These are phyloP conservation scores for Stygiomarasmius scandens DNA, from an alignment of 1,284 basidiomycete genomes.

Conservation along the genomic window DNA sequence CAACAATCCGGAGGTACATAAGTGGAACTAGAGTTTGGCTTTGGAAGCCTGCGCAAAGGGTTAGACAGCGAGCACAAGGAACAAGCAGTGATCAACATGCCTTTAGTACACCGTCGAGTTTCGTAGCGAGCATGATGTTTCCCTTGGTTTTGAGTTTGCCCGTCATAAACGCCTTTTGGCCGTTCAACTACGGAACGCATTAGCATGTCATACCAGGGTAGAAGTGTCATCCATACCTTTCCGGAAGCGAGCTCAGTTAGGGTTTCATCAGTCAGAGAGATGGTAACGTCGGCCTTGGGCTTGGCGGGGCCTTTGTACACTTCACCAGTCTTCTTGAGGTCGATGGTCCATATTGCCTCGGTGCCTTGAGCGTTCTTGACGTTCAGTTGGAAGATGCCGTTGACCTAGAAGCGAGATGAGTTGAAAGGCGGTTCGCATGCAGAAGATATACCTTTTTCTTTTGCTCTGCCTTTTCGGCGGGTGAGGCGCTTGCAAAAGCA, in stretches of 20 bases:
- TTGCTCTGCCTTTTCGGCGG: conserved; percentile 76
- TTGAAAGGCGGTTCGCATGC: conserved; percentile 5
- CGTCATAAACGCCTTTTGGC: conserved; percentile 94
- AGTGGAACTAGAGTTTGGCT: conserved; percentile 9
- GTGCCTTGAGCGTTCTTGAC: conserved; percentile 80
- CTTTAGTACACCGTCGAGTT: conserved; percentile 83
- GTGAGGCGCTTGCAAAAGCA: conserved; percentile 67
- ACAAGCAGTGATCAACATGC: conserved; percentile 37
- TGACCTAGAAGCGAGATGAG: conserved; percentile 58
- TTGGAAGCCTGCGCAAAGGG: conserved; percentile 2
- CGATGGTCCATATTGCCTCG: conserved; percentile 90
- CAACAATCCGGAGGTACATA: not conserved
- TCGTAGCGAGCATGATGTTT: conserved; percentile 89
- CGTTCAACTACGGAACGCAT: conserved; percentile 58
- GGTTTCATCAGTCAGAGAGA: conserved; percentile 75
- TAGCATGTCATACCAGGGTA: not conserved
- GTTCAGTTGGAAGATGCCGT: conserved; percentile 89
- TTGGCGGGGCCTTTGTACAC: conserved; percentile 81
- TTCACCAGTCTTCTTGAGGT: conserved; percentile 88
- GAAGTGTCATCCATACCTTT: conserved; percentile 49
- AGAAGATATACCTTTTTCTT: conserved; percentile 73
- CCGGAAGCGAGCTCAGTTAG: conserved; percentile 68
- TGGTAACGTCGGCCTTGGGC: conserved; percentile 75
- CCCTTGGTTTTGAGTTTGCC: conserved; percentile 87
- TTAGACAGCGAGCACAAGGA: conserved; percentile 19